Evolutionary conservation across 2,329 filamentous ascomycete genomes (phyloP), one percentile per base, ranked within the genome.

Genomic region (Bipolaris gigantea): DNA sequence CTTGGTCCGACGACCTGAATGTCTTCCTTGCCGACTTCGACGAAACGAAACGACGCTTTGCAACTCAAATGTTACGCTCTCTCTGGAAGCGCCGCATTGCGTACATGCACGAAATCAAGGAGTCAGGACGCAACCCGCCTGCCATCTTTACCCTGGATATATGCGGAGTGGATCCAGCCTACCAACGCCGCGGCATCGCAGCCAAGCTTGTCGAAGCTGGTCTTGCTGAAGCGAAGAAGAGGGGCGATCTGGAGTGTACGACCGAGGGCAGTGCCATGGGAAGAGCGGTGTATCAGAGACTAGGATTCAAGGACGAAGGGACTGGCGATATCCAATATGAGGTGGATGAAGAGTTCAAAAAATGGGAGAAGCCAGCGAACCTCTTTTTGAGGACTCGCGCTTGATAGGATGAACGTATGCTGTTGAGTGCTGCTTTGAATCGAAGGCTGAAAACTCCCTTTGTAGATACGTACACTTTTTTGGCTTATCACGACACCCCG

Each of bases 131-230:
- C 13, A 59, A 63, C 3, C 73, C 71, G 3, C 80, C 82, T 0
- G 77, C 82, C 0, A 72, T 80, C 2, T 77, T 84, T 63, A 76
- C 77, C 1, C 72, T 86, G 39, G 70, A 72, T 33, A 57, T 72
- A 16, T 72, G 70, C 50, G 79, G 72, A 15, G 82, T 85, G 5
- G 76, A 85, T 55, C 83, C 83, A 0, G 71, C 63, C 0, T 83
- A 79, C 50, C 83, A 85, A 62, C 73, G 82, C 10, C 66, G 70
- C 23, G 75, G 72, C 7, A 68, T 75, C 53, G 72, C 72, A 9
- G 61, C 58, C 7, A 74, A 70, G 56, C 56, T 74, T 35, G 70
- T 73, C 0, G 62, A 72, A 48, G 67, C 58, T 49, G 72, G 72
- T 0, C 57, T 75, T 25, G 66, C 66, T 5, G 72, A 75, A 44